Conservation (phyloP, 192 early-diverging fungal species). For the Podila epigama region DNA sequence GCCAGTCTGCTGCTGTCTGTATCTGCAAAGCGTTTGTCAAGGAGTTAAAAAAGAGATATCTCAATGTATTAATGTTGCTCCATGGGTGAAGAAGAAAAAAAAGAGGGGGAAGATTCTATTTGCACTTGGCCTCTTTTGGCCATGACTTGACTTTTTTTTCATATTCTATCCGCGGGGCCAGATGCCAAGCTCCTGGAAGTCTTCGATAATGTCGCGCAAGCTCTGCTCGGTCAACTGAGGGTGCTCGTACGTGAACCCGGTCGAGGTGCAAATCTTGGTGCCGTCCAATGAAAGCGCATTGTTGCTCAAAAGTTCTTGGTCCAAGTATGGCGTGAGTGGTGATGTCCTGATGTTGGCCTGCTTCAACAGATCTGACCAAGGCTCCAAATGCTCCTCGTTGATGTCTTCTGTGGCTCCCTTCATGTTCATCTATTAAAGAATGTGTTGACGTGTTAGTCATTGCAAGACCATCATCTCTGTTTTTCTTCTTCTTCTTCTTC, state of each 20-base stretch:
- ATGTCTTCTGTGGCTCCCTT: slow-evolving; percentile 89
- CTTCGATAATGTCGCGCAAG: slow-evolving; percentile 77
- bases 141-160: too few species aligned
- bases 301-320: slow-evolving; percentile 90
- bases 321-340: slow-evolving; percentile 92
- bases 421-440: slow-evolving; percentile 71
- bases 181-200: slow-evolving; percentile 79
- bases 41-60: too few species aligned
- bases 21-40: too few species aligned
- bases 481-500: too few species aligned
- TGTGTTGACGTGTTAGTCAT: background rate
- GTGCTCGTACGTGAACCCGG: slow-evolving; percentile 75
- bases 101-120: too few species aligned
- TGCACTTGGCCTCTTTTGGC: background rate
- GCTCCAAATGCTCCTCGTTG: slow-evolving; percentile 92
- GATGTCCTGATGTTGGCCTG: slow-evolving; percentile 75
- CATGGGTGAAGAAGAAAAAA: too few species aligned
- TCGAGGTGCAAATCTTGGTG: slow-evolving; percentile 72
- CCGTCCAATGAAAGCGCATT: slow-evolving; percentile 88
- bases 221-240: slow-evolving; percentile 71
- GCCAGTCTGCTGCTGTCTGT: too few species aligned
- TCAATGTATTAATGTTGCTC: too few species aligned
- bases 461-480: too few species aligned
- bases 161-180: slow-evolving; percentile 77
- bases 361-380: slow-evolving; percentile 89